phyloP scores from a whole-genome alignment of 148 eudicot species.

The Diospyros kaki region DNA sequence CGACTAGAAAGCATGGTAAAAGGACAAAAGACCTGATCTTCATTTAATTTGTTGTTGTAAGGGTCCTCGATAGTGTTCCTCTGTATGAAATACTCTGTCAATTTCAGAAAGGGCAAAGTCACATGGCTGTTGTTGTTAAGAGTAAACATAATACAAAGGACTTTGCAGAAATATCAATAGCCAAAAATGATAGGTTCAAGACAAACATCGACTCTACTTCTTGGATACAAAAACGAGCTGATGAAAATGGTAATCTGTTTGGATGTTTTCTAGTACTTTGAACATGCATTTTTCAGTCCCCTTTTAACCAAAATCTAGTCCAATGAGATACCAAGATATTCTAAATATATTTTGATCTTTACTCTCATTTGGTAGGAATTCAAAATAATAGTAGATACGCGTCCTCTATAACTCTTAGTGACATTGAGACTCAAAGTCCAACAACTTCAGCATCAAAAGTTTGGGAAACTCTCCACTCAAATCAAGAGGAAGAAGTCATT shows the following conservation, averaged over 20 bases:
- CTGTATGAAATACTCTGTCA: slow-evolving; percentile 62
- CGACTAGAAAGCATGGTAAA: too few species aligned
- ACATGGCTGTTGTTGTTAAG: slow-evolving; percentile 73
- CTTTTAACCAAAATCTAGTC: background rate
- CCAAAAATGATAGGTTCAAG: background rate
- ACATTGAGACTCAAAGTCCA: slow-evolving; percentile 26
- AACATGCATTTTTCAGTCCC: background rate
- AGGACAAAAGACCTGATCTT: too few species aligned
- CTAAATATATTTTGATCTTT: background rate
- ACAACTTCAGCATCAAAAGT: slow-evolving; percentile 20
- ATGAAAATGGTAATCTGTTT: slow-evolving; percentile 23
- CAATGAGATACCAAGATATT: background rate
- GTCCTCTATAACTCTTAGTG: slow-evolving; percentile 29
- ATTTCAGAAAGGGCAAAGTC: slow-evolving; percentile 78
- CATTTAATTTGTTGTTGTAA: slow-evolving; percentile 16
- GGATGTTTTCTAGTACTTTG: too few species aligned
- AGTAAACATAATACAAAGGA: slow-evolving; percentile 23
- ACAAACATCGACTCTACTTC: slow-evolving; percentile 17
- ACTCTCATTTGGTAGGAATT: background rate
- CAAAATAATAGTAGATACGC: slow-evolving; percentile 28
- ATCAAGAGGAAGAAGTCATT: slow-evolving; percentile 50
- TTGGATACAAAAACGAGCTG: slow-evolving; percentile 22
- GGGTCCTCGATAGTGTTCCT: slow-evolving; percentile 58
- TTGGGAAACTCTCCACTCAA: slow-evolving; percentile 23
- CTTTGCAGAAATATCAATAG: slow-evolving; percentile 16